Base-by-base conservation (phyloP, 2,329 filamentous ascomycete genomes). In the Botrytis fabae region DNA sequence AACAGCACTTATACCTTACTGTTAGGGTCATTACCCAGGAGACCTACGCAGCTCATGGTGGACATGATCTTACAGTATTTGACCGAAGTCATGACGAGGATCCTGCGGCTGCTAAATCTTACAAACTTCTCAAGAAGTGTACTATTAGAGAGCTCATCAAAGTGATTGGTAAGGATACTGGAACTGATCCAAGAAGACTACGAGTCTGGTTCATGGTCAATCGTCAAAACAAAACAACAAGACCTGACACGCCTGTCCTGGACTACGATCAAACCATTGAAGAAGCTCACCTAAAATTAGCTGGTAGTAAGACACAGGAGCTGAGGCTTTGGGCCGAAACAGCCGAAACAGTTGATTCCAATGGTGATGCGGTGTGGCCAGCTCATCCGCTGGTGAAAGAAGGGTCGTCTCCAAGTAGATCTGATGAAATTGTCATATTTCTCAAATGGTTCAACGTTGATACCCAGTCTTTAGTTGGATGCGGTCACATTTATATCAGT, bases 171-270 rank as follows among this genome's bases (percentile, higher is more conserved):
- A 83, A 89, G 57, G 92, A 97, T 73, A 86, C 92, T 68, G 86
- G 85, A 0, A 82, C 92, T 68, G 90, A 95, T 62, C 85, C 91
- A 0, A 89, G 90, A 73, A 88, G 89, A 75, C 83, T 98, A 38
- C 90, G 96, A 35, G 88, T 97, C 28, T 99, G 96, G 97, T 90
- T 94, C 71, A 98, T 99, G 95, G 96, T 99, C 1, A 98, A 98
- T 80, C 92, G 96, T 18, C 96, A 99, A 82, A 99, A 99, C 81
- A 98, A 97, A 83, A 99, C 96, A 0, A 92, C 94, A 54, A 90
- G 96, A 28, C 96, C 97, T 0, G 96, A 99, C 80, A 91, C 93
- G 73, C 93, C 94, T 0, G 90, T 99, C 66, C 89, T 89, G 81
- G 94, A 97, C 79, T 84, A 90, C 2, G 87, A 91, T 8, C 92